Conservation (phyloP, 352 stramenopile genomes). For the Pythium volutum region DNA sequence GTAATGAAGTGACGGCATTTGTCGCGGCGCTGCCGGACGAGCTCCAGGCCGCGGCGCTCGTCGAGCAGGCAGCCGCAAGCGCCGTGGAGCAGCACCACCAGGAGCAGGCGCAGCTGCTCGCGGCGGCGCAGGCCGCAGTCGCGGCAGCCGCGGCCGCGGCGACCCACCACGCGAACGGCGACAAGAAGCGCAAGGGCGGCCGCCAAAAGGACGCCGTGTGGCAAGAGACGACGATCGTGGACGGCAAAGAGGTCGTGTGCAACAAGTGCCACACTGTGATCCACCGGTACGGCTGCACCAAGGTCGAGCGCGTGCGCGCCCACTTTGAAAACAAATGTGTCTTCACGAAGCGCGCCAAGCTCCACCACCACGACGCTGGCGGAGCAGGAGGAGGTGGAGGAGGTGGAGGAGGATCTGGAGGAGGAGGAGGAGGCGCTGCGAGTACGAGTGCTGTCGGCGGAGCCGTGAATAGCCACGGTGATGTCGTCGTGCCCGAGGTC, state of each 20-base stretch:
- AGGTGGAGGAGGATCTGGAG: not conserved
- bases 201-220: constrained; percentile 55
- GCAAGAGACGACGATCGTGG: constrained; percentile 50
- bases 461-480: not conserved
- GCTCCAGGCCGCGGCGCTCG: constrained; percentile 24
- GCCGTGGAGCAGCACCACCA: constrained; percentile 21
- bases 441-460: not conserved
- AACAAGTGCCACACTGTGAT: constrained; percentile 65
- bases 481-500: constrained; percentile 10
- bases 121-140: constrained; percentile 8
- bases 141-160: constrained; percentile 1
- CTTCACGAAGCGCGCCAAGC: constrained; percentile 25
- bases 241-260: constrained; percentile 62
- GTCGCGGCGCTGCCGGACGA: constrained; percentile 24
- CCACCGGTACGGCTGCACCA: constrained; percentile 63
- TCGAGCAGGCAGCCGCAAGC: constrained; percentile 22
- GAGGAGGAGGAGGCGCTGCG: not conserved
- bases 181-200: constrained; percentile 52
- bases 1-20: constrained; percentile 14
- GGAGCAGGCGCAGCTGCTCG: constrained; percentile 16
- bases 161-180: not conserved
- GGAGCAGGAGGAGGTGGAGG: not conserved
- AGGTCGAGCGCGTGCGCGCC: constrained; percentile 66
- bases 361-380: constrained; percentile 1
- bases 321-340: constrained; percentile 68